Evolutionary conservation across 1,284 basidiomycete genomes (phyloP), one percentile per base, ranked within the genome.

Genomic region (Anthracocystis walkeri): DNA sequence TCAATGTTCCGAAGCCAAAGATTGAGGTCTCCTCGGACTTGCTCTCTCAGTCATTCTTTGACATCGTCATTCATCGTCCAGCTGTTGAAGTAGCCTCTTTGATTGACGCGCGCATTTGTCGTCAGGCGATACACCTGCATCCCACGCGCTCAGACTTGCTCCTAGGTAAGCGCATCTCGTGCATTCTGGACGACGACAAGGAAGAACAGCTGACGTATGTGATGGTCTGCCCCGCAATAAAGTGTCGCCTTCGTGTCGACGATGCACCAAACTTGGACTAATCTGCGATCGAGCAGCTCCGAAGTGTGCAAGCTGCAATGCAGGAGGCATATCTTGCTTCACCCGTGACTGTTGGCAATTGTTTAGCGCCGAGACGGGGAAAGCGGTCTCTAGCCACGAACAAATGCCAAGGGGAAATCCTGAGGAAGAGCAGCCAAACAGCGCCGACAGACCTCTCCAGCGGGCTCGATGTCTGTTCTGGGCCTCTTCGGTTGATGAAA

Each of bases 401-500:
- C 35, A 45, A 10, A 58, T 46, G 21, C 5, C 29, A 5, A 35
- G 31, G 6, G 40, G 59, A 4, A 23, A 1, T 12, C 23, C n/a
- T n/a, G n/a, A 27, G 10, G 42, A 4, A 4, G 31, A 27, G 10
- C 21, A n/a, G 21, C 48, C 8, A 31, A 11, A 49, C 4, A 2
- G 33, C n/a, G n/a, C 20, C 0, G 51, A 5, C 18, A 6, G 20
- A 16, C 38, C 29, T 21, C n/a, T 42, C 4, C 21, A 29, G 18
- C 21, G 53, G 23, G 33, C 27, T 18, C 50, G 12, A 1, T 58
- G 44, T 35, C 38, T 38, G 20, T 59, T 70, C 23, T 70, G 67
- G 67, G 60, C 67, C 6, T 60, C 58, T 12, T 59, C 57, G 2
- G n/a, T 70, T 20, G 50, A 52, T 10, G 67, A 70, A 10, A 59